Conservation (phyloP, 2,329 filamentous ascomycete species). For the Fusarium sp. region DNA sequence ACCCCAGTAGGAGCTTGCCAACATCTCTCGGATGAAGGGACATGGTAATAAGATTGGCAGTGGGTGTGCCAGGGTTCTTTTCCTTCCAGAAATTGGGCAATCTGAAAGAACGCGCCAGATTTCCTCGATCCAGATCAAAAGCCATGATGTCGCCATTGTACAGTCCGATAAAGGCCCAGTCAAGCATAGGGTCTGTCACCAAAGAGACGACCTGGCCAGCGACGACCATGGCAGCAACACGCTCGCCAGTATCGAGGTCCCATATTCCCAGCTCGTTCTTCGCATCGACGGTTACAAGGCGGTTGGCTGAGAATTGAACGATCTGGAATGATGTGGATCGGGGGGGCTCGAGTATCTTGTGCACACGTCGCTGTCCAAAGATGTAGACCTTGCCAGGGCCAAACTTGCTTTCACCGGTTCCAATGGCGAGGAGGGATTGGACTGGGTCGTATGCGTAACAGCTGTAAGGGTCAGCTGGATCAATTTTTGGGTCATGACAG, state of each 20-base stretch:
- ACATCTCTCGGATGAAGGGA: conserved; percentile 92
- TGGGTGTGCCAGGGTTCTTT: conserved; percentile 72
- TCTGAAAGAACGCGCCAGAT: conserved; percentile 75
- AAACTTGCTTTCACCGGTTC: conserved; percentile 87
- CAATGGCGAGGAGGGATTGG: conserved; percentile 91
- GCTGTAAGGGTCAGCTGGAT: conserved; percentile 55
- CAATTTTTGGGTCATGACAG: conserved; percentile 10
- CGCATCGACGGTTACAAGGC: conserved; percentile 84
- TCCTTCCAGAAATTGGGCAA: conserved; percentile 90
- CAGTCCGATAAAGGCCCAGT: conserved; percentile 90
- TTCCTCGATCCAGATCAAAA: conserved; percentile 90
- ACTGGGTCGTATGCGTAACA: conserved; percentile 92
- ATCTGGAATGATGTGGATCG: conserved; percentile 79
- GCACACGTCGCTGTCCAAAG: conserved; percentile 83
- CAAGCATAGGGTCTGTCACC: conserved; percentile 87
- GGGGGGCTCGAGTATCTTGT: conserved; percentile 76
- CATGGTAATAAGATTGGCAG: conserved; percentile 75
- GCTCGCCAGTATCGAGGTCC: conserved; percentile 76
- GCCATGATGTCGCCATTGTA: conserved; percentile 86
- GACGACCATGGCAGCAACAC: conserved; percentile 76
- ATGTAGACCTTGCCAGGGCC: conserved; percentile 90
- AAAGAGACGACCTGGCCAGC: conserved; percentile 80
- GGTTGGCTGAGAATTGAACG: conserved; percentile 87
- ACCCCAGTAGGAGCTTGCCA: conserved; percentile 90
- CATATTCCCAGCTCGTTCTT: conserved; percentile 89